A percentile compares a stretch with the other conserved stretches of the same genome.
phyloP scores from a whole-genome alignment of 768 basidiomycete species.

The Holtermannia corniformis region DNA sequence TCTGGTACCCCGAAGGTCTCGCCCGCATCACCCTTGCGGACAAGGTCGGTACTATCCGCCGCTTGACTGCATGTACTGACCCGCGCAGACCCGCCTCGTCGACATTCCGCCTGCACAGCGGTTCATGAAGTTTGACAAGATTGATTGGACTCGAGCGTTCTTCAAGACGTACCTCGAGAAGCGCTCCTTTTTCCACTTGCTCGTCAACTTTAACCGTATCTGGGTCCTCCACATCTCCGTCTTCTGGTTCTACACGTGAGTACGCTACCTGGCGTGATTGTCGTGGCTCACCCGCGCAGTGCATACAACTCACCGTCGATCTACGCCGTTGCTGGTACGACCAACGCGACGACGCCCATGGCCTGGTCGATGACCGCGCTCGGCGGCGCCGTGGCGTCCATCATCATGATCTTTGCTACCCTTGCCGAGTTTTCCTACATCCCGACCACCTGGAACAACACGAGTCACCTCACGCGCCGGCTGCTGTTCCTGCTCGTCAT shows the following conservation, averaged over 20 bases:
- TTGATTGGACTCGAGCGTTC: conserved; percentile 93
- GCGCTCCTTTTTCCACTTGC: conserved; percentile 87
- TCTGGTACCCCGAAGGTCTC: conserved; percentile 99
- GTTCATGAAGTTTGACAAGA: conserved; percentile 92
- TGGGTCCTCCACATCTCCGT: conserved; percentile 95
- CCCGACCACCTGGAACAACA: conserved; percentile 97
- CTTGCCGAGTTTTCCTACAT: conserved; percentile 94
- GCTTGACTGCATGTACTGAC: conserved; percentile 4
- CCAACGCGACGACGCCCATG: conserved; percentile 60
- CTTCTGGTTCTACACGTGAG: conserved; percentile 83
- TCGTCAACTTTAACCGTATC: conserved; percentile 99
- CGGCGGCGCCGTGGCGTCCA: conserved; percentile 87
- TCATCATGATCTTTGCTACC: conserved; percentile 93
- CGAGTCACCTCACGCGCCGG: conserved; percentile 86
- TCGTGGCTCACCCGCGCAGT: background rate
- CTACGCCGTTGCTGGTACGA: conserved; percentile 49
- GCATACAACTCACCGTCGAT: conserved; percentile 83
- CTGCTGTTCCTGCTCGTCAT: conserved; percentile 82
- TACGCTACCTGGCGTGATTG: background rate
- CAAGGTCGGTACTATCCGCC: conserved; percentile 53
- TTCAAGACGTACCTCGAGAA: conserved; percentile 99
- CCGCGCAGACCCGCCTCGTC: conserved; percentile 69
- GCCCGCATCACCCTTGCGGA: conserved; percentile 78
- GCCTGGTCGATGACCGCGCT: conserved; percentile 88
- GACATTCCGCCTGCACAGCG: conserved; percentile 83